phyloP scores from a whole-genome alignment of 2,329 filamentous ascomycete genomes.

The Emergomyces orientalis region DNA sequence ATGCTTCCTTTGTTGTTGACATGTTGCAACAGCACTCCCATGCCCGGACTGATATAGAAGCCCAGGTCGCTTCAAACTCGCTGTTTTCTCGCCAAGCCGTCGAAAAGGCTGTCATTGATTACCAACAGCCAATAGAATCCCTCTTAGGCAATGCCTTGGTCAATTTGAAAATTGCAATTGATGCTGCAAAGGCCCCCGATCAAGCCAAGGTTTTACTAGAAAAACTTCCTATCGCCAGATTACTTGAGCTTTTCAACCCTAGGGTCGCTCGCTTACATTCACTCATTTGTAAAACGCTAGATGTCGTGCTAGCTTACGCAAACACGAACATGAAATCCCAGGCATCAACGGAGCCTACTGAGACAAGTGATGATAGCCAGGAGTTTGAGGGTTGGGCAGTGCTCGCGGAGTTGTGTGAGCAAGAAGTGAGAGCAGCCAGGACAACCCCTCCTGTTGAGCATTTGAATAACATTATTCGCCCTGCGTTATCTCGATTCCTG shows the following conservation, averaged over 20 bases:
- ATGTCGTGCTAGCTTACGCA: conserved; percentile 38
- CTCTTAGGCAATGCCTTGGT: conserved; percentile 45
- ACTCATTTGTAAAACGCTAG: conserved; percentile 42
- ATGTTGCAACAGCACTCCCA: conserved; percentile 47
- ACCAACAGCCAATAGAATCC: conserved; percentile 49
- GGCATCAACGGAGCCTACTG: conserved; percentile 18
- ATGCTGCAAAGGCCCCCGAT: conserved; percentile 32
- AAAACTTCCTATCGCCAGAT: conserved; percentile 35
- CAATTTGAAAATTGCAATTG: conserved; percentile 43
- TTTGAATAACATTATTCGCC: conserved; percentile 39
- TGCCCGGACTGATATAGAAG: conserved; percentile 50
- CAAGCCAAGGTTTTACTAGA: conserved; percentile 37
- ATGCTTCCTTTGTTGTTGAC: conserved; percentile 44
- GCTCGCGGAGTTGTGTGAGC: conserved; percentile 39
- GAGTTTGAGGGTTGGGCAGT: conserved; percentile 53
- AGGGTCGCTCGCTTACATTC: conserved; percentile 35
- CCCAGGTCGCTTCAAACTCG: conserved; percentile 35
- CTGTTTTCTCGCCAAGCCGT: conserved; percentile 41
- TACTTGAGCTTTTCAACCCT: conserved; percentile 46
- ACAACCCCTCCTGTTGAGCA: conserved; percentile 18
- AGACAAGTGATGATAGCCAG: conserved; percentile 51
- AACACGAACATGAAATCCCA: conserved; percentile 22
- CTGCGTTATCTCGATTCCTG: conserved; percentile 44
- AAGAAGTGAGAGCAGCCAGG: conserved; percentile 23
- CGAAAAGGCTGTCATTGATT: conserved; percentile 45